phyloP scores from a whole-genome alignment of 345 rosid genomes.

The Noccaea caerulescens region DNA sequence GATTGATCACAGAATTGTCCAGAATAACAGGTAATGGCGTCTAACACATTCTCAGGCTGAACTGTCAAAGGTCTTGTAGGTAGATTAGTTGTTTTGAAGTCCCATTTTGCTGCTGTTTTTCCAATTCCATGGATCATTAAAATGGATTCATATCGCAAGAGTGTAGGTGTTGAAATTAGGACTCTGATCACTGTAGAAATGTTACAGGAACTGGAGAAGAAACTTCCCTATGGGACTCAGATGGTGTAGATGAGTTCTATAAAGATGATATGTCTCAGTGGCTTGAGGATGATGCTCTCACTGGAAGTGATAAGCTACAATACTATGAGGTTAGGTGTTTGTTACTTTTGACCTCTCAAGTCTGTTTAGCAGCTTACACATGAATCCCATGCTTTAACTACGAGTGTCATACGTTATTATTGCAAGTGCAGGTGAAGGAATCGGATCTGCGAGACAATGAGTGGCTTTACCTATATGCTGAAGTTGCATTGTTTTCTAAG shows the following conservation, averaged over 20 bases:
- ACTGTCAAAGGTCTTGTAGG: too few relatives aligned
- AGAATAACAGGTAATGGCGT: not conserved
- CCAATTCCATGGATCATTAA: too few relatives aligned
- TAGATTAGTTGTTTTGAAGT: too few relatives aligned
- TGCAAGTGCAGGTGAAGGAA: not conserved
- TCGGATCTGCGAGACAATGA: not conserved
- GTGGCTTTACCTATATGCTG: constrained; percentile 4
- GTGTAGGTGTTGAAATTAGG: too few relatives aligned
- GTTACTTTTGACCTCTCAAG: not conserved
- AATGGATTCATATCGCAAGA: too few relatives aligned
- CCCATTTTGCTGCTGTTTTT: not conserved
- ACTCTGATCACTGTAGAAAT: too few relatives aligned
- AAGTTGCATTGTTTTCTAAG: not conserved
- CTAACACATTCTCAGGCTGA: not conserved
- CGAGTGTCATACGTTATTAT: too few relatives aligned
- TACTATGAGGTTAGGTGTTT: constrained; percentile 2
- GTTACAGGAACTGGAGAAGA: not conserved
- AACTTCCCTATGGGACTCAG: not conserved
- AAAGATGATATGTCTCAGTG: not conserved
- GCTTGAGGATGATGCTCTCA: constrained; percentile 3
- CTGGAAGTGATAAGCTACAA: not conserved
- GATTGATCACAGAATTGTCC: not conserved
- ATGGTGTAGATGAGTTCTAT: not conserved
- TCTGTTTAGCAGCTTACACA: not conserved
- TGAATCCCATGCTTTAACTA: too few relatives aligned